Evolutionary conservation across 179 eudicot genomes (phyloP), one percentile per base, ranked within the genome.

Genomic region (Nepenthes alata): DNA sequence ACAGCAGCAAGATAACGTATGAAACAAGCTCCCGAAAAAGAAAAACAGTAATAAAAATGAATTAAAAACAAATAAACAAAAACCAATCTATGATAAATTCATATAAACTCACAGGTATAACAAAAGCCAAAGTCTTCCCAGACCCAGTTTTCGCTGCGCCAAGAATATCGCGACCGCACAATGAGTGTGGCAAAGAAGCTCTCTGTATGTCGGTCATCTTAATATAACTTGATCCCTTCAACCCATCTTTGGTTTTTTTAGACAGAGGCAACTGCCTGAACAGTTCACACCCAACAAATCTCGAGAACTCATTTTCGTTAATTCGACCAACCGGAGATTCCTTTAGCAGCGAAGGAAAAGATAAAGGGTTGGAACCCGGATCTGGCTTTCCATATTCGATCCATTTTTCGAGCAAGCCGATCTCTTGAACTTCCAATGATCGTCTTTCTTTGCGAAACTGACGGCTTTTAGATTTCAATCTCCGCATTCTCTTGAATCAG

Each of bases 131-230:
- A 0, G 98, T 91, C 77, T 91, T 91, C 0, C 98, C 98, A 0
- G 95, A 89, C 6, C 98, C 96, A 9, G 96, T 91, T 68, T 89
- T 86, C 0, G 98, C 95, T 0, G 96, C 98, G n/a, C 98, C 98
- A 2, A 91, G 93, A 50, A 91, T 78, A 72, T 91, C 98, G 2
- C 96, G 72, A 3, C 90, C 93, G 39, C 86, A 86, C 50, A 91
- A 78, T 1, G 96, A 77, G 60, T 91, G 98, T 0, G 98, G 98
- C 77, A 91, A 71, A 35, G 93, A 78, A 39, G 96, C 96, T 68
- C 88, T 79, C 69, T 89, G 98, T 45, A 91, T 80, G 11, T 83
- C 88, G 14, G 95, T 91, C 98, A 91, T 91, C 3, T 59, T 61
- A 1, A 52, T 12, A 57, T 49, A 89, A 48, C 75, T 67, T 0